Base-by-base conservation (phyloP, 495 filamentous ascomycete species). In the Aspergillus conjunctus region DNA sequence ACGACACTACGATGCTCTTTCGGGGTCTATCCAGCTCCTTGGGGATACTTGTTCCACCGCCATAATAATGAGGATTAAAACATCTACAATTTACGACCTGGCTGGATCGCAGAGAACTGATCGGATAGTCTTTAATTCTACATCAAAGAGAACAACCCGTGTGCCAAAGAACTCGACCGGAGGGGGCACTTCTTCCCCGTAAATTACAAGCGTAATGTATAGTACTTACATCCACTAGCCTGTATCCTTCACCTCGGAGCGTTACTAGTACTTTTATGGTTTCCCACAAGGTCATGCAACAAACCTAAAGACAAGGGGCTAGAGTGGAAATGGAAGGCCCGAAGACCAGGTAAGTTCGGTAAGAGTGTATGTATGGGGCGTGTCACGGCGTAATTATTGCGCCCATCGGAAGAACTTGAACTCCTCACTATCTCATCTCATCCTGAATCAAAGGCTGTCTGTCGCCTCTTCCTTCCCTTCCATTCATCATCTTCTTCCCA, bases 381-480 rank as follows among this genome's bases (percentile, higher is more conserved):
- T 22, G 33, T 54, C 44, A 32, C 8, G 21, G 11, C 18, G 58
- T 60, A 60, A 60, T 41, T 60, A 26, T 54, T 60, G 32, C 46
- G 1, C 56, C 44, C 12, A 14, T 22, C 49, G 44, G 44, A 20
- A 51, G 49, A 18, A 32, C 45, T 50, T 44, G 49, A 18, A 32
- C 45, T 50, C 55, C 48, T 56, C 51, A 37, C 52, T 48, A 48
- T 52, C 56, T 49, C 51, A 50, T 51, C 55, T 58, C 43, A 43
- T 43, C 61, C 51, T 18, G 34, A 5, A 31, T 9, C 17, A 33
- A 56, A 53, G 48, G 20, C 51, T 62, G 21, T 56, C 51, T 62
- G 21, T 56, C 45, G 34, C 62, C 54, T 62, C 60, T 67, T 65
- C 63, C 62, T 64, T 68, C 44, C 61, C 59, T 64, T 51, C 51